Percentiles rank a stretch among this genome's conserved stretches.
These are phyloP conservation scores for Viola pubescens DNA, from an alignment of 441 rosid genomes.

Conservation along the genomic window DNA sequence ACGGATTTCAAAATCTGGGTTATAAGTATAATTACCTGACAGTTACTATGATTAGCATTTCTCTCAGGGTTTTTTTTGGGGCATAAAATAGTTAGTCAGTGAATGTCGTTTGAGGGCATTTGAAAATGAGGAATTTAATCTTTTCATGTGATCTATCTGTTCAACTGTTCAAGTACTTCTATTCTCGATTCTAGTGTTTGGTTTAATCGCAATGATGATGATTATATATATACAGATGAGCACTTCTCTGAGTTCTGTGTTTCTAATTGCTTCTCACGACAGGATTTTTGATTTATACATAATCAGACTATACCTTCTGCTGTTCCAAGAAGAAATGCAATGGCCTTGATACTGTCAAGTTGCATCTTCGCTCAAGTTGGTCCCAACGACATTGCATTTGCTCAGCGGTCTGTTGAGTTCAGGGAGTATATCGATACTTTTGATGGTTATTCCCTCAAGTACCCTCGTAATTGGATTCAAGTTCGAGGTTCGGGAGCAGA, in stretches of 20 bases:
- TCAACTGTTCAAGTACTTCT: too few species aligned
- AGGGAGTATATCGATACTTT: conserved; percentile 80
- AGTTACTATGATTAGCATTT: not conserved
- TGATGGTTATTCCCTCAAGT: conserved; percentile 85
- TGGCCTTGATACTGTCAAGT: conserved; percentile 52
- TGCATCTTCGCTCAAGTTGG: conserved; percentile 34
- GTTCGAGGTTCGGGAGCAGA: conserved; percentile 93
- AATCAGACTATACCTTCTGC: conserved; percentile 69
- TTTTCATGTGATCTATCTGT: too few species aligned
- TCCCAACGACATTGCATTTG: conserved; percentile 25
- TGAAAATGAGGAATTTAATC: too few species aligned
- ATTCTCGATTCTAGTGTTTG: too few species aligned
- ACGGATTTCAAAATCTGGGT: too few species aligned
- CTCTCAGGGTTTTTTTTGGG: not conserved
- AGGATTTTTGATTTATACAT: conserved; percentile 23
- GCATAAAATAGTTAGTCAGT: not conserved
- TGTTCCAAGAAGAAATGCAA: conserved; percentile 69
- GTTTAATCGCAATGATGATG: too few species aligned
- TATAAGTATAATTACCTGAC: too few species aligned
- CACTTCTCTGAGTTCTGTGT: not conserved
- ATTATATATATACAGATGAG: not conserved
- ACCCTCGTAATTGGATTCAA: conserved; percentile 88
- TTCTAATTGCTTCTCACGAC: conserved; percentile 22
- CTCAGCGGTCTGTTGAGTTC: conserved; percentile 43
- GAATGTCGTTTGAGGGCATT: too few species aligned